phyloP scores from a whole-genome alignment of 257 asterid species.

The Capsicum baccatum region DNA sequence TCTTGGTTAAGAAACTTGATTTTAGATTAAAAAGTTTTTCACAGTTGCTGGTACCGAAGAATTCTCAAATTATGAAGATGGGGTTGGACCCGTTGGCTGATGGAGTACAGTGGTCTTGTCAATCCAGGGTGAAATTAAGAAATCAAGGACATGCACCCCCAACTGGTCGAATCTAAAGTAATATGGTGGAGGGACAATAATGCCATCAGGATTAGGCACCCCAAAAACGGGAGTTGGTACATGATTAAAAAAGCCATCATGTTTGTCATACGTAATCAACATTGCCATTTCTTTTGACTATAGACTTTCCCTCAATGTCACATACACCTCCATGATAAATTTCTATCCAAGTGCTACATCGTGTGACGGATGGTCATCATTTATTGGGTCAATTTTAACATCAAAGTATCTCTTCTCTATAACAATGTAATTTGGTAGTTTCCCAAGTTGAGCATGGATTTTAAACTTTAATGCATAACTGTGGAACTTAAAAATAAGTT shows the following conservation, averaged over 20 bases:
- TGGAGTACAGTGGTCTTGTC: constrained; percentile 88
- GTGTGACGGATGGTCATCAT: constrained; percentile 95
- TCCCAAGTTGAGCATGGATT: constrained; percentile 71
- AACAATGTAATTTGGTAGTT: constrained; percentile 83
- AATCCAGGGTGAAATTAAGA: constrained; percentile 93
- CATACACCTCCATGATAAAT: constrained; percentile 96
- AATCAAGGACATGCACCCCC: constrained; percentile 88
- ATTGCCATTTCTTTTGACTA: constrained; percentile 95
- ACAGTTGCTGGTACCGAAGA: constrained; percentile 96
- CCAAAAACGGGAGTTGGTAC: constrained; percentile 91
- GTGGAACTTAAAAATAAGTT: constrained; percentile 71
- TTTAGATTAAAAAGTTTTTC: constrained; percentile 83
- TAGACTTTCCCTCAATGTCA: constrained; percentile 81
- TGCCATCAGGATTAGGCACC: constrained; percentile 98
- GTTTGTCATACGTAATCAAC: constrained; percentile 91
- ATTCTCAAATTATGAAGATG: constrained; percentile 86
- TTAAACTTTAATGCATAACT: constrained; percentile 62
- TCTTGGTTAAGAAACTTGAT: constrained; percentile 85
- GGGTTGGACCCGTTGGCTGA: constrained; percentile 85
- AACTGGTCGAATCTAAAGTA: constrained; percentile 81
- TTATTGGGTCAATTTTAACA: constrained; percentile 62
- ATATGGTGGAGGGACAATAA: constrained; percentile 84
- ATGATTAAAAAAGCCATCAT: constrained; percentile 94
- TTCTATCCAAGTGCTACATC: constrained; percentile 88
- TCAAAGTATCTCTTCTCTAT: constrained; percentile 90